Conservation (phyloP, 208 protist genomes). For the Crithidia expoeki region DNA sequence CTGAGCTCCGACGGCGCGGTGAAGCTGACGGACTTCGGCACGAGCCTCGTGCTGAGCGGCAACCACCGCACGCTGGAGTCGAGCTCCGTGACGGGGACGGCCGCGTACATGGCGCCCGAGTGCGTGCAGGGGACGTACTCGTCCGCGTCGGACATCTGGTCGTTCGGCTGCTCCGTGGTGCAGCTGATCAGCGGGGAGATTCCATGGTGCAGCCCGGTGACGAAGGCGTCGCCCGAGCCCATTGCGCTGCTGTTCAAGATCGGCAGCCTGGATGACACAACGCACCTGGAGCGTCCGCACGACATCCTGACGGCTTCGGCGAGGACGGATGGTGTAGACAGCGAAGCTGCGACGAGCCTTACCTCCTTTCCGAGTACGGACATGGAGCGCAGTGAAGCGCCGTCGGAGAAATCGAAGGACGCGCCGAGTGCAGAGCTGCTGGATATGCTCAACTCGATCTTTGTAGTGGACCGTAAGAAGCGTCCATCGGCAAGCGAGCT, state of each 20-base stretch:
- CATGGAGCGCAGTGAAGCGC: too few species aligned
- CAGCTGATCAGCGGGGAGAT: conserved; percentile 59
- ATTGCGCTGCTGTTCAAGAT: conserved; percentile 67
- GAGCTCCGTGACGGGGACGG: conserved; percentile 64
- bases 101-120: conserved; percentile 81
- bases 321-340: too few species aligned
- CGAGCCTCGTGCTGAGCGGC: conserved; percentile 49
- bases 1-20: conserved; percentile 58
- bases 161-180: conserved; percentile 76
- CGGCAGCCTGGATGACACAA: conserved; percentile 41
- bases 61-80: conserved; percentile 36
- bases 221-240: conserved; percentile 17
- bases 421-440: conserved; percentile 30
- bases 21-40: conserved; percentile 86
- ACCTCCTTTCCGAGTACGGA: too few species aligned
- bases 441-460: conserved; percentile 47
- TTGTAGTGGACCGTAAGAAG: conserved; percentile 46
- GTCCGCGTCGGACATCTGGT: conserved; percentile 81
- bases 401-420: background rate
- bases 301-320: conserved; percentile 23
- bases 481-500: conserved; percentile 52
- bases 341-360: too few species aligned
- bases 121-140: conserved; percentile 58
- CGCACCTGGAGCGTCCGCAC: conserved; percentile 38
- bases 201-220: conserved; percentile 56